Conservation (phyloP, 306 rosid genomes). For the Acacia confusa region DNA sequence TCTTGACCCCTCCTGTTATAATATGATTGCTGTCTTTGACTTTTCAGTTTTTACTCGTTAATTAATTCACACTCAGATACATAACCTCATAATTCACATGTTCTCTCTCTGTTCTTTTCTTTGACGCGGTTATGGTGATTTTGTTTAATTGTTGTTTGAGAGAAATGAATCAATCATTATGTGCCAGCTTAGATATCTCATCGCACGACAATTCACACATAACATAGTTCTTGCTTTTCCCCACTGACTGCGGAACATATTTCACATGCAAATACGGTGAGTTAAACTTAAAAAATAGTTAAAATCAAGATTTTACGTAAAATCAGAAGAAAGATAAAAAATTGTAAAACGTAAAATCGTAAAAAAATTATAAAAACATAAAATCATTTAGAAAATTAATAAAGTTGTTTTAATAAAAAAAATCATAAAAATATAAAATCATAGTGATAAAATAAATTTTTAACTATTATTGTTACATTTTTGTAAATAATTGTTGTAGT, state of each 20-base stretch:
- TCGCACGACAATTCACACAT: not conserved
- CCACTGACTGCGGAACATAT: constrained; percentile 62
- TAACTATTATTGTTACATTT: too few species aligned
- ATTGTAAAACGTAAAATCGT: too few species aligned
- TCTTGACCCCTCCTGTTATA: constrained; percentile 30
- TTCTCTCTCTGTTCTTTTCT: not conserved
- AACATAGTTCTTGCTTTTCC: constrained; percentile 15
- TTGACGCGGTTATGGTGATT: not conserved
- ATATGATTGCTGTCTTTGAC: constrained; percentile 47
- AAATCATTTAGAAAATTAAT: too few species aligned
- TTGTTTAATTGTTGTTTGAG: not conserved
- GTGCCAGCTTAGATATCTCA: not conserved
- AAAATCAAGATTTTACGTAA: too few species aligned
- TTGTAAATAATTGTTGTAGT: too few species aligned
- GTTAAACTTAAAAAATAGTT: too few species aligned
- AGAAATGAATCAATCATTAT: not conserved
- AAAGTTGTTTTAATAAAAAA: too few species aligned
- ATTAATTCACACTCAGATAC: constrained; percentile 7
- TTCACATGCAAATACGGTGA: constrained; percentile 15
- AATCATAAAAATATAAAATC: too few species aligned
- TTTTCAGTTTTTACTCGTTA: constrained; percentile 25
- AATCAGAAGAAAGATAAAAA: too few species aligned
- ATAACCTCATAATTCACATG: not conserved
- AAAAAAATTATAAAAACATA: too few species aligned
- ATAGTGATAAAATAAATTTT: too few species aligned